Evolutionary conservation across 805 yeast genomes (phyloP), one percentile per base, ranked within the genome.

Genomic region (Komagataella mondaviorum): DNA sequence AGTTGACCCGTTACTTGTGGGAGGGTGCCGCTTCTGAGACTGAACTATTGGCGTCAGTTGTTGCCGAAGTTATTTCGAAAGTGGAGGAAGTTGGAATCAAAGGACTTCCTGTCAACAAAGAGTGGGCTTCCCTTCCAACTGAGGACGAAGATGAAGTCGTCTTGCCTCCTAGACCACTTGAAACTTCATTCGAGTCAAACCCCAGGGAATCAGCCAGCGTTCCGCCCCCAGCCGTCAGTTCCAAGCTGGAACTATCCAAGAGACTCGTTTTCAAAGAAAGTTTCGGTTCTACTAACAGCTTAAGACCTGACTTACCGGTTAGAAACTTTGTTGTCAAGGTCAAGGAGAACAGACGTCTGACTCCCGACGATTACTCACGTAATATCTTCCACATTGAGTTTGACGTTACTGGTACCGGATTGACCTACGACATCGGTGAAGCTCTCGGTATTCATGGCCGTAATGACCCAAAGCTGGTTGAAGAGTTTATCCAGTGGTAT

Each of bases 341-440:
- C 51, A 85, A 88, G 67, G 93, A 86, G 64, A 90, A 90, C 74
- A 84, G 81, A 71, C 80, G 98, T 61, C 84, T 91, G 55, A 91
- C 98, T 17, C 97, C 98, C 5, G 62, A 60, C 44, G 90, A 87
- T 60, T 91, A 91, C 68, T 88, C 87, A 55, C 87, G 98, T 72
- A 86, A 91, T 69, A 90, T 91, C 60, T 91, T 91, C 88, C 96
- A 91, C 64, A 85, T 91, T 59, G 98, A 91, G 70, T 88, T 91
- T 58, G 98, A 91, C 64, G 78, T 83, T 63, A 69, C 89, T 48
- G 95, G 95, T 51, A 89, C 97, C 44, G 96, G 95, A 23, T 73
- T 91, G 63, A 87, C 80, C 49, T 91, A 91, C 65, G 93, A 83
- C 56, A 88, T 91, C 63, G 98, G 98, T 65, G 98, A 91, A 73